Conservation (phyloP, 768 basidiomycete genomes). For the Tephrocybe sp. region DNA sequence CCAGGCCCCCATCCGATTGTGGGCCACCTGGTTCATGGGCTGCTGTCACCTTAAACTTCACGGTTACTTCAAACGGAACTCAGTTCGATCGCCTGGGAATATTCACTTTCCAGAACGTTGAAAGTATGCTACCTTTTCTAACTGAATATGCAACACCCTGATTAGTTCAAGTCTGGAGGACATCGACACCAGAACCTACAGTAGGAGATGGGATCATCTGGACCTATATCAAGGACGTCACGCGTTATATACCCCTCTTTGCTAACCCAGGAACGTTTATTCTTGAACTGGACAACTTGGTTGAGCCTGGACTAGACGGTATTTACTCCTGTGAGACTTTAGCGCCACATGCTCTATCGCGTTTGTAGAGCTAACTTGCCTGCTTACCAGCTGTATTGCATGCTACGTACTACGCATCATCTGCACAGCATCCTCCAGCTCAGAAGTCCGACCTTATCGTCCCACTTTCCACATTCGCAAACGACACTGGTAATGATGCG, state of each 20-base stretch:
- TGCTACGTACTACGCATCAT: slow-evolving; percentile 70
- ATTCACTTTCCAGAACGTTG: slow-evolving; percentile 75
- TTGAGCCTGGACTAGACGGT: slow-evolving; percentile 55
- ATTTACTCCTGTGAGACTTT: slow-evolving; percentile 58
- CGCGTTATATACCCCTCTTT: slow-evolving; percentile 70
- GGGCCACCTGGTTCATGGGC: slow-evolving; percentile 71
- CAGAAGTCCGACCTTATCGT: slow-evolving; percentile 61
- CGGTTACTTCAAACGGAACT: slow-evolving; percentile 74
- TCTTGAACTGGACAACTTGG: slow-evolving; percentile 68
- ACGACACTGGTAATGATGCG: slow-evolving; percentile 61
- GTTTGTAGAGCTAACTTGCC: background rate
- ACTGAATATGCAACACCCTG: background rate
- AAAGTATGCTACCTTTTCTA: slow-evolving; percentile 43
- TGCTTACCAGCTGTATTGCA: slow-evolving; percentile 50
- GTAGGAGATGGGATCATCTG: slow-evolving; percentile 67
- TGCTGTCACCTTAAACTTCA: slow-evolving; percentile 71
- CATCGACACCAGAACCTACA: slow-evolving; percentile 76
- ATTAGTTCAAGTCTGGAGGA: slow-evolving; percentile 62
- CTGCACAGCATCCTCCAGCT: slow-evolving; percentile 50
- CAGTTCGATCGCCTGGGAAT: slow-evolving; percentile 72
- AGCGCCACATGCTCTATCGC: background rate
- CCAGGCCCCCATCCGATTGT: slow-evolving; percentile 69
- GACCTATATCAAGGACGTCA: slow-evolving; percentile 76
- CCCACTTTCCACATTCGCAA: slow-evolving; percentile 63
- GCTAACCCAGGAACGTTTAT: slow-evolving; percentile 66